Percentiles rank a stretch among this genome's conserved stretches.
Conservation (phyloP, 2,329 filamentous ascomycete species). For the Trichothecium roseum region DNA sequence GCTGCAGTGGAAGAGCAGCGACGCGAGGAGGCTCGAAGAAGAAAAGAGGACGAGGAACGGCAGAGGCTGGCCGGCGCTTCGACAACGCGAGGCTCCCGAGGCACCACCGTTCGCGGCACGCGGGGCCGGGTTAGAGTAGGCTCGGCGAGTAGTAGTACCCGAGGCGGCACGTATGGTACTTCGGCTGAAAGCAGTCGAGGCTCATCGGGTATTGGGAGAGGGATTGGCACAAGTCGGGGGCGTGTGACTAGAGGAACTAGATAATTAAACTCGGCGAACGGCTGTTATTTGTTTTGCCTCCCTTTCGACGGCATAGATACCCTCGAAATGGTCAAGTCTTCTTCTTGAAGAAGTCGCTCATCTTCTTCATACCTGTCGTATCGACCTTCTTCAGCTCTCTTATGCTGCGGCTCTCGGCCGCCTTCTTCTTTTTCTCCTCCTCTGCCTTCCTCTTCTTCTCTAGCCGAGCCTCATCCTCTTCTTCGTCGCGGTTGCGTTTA, state of each 20-base stretch:
- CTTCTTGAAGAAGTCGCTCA: constrained; percentile 89
- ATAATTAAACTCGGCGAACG: constrained; percentile 7
- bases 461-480: constrained; percentile 51
- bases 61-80: constrained; percentile 14
- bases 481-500: constrained; percentile 58
- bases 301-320: constrained; percentile 8
- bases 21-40: constrained; percentile 57
- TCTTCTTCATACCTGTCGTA: constrained; percentile 88
- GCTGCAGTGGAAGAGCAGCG: constrained; percentile 71
- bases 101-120: constrained; percentile 11
- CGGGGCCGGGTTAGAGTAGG: constrained; percentile 11
- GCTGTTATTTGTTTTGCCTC: constrained; percentile 3
- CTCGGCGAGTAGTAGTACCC: constrained; percentile 15
- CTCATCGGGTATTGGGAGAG: constrained; percentile 23
- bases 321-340: constrained; percentile 19
- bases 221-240: constrained; percentile 18
- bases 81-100: constrained; percentile 18
- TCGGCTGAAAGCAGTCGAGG: constrained; percentile 18
- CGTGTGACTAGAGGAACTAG: constrained; percentile 20
- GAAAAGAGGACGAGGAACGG: constrained; percentile 47
- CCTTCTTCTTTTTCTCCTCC: constrained; percentile 80
- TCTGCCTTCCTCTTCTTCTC: constrained; percentile 82
- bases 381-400: constrained; percentile 83
- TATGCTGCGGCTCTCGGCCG: constrained; percentile 61
- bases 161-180: constrained; percentile 10